Conservation (phyloP, 2,329 filamentous ascomycete genomes). For the Fusarium buxicola region DNA sequence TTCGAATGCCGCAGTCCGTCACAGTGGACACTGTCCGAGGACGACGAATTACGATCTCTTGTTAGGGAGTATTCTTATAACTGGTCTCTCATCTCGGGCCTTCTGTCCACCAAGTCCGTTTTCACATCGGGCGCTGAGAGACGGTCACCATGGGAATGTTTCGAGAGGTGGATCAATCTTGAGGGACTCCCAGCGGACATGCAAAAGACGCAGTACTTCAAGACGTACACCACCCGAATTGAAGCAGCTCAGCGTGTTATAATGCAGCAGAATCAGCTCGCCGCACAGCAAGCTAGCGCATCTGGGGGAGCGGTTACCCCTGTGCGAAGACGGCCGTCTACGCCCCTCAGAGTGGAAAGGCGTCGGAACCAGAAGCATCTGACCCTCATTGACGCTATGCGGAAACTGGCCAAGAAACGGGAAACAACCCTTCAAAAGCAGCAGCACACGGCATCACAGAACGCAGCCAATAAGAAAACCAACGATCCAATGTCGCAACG, state of each 20-base stretch:
- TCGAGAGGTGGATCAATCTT: conserved; percentile 93
- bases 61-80: conserved; percentile 97
- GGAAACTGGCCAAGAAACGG: conserved; percentile 93
- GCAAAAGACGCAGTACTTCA: conserved; percentile 96
- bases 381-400: conserved; percentile 91
- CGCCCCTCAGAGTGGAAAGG: conserved; percentile 86
- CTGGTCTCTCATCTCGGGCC: conserved; percentile 92
- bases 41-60: conserved; percentile 85
- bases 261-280: conserved; percentile 64
- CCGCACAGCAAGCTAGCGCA: conserved; percentile 62
- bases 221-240: conserved; percentile 72
- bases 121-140: conserved; percentile 90
- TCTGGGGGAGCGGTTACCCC: conserved; percentile 50
- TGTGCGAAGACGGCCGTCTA: conserved; percentile 76
- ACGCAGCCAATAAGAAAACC: conserved; percentile 84
- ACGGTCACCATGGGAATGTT: conserved; percentile 97
- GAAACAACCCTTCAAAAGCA: conserved; percentile 89
- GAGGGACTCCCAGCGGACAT: conserved; percentile 93
- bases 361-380: conserved; percentile 88
- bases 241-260: conserved; percentile 69
- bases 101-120: conserved; percentile 77
- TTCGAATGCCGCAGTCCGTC: conserved; percentile 89
- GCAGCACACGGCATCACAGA: conserved; percentile 81
- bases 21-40: conserved; percentile 91
- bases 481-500: conserved; percentile 70